Conservation (phyloP, 306 rosid genomes). For the Ormosia semicastrata region DNA sequence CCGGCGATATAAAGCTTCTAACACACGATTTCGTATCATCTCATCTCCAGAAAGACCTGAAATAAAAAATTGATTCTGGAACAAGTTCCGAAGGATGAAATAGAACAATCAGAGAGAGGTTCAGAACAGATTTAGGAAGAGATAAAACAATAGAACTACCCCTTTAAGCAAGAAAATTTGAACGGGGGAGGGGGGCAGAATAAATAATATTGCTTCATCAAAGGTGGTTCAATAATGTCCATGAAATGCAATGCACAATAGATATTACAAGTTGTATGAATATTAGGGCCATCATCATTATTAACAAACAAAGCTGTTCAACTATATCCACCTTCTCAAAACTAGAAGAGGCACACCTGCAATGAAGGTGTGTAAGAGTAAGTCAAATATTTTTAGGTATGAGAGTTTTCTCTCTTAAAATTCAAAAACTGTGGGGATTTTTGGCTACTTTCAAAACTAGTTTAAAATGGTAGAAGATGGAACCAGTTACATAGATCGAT, state of each 20-base stretch:
- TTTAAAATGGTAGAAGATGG: background rate
- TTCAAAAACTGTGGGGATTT: background rate
- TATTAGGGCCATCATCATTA: background rate
- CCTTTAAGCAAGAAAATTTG: background rate
- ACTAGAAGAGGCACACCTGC: background rate
- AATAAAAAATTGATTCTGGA: slow-evolving; percentile 97
- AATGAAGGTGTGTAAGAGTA: background rate
- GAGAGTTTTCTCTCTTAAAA: background rate
- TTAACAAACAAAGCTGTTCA: slow-evolving; percentile 13
- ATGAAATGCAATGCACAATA: background rate
- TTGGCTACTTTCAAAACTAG: background rate
- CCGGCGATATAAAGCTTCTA: slow-evolving; percentile 77
- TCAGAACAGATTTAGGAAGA: background rate
- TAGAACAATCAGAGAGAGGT: slow-evolving; percentile 33
- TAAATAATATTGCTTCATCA: background rate
- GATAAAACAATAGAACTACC: background rate
- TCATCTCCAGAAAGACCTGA: slow-evolving; percentile 96
- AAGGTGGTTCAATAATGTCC: background rate
- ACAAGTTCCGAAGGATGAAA: slow-evolving; percentile 38
- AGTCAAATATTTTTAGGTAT: slow-evolving; percentile 6
- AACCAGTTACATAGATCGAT: background rate
- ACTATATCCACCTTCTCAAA: slow-evolving; percentile 5
- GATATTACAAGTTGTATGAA: background rate
- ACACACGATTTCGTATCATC: slow-evolving; percentile 79
- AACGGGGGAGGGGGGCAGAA: background rate